Conservation (phyloP, 176 grass and related monocot genomes). For the Tuctoria greenei region DNA sequence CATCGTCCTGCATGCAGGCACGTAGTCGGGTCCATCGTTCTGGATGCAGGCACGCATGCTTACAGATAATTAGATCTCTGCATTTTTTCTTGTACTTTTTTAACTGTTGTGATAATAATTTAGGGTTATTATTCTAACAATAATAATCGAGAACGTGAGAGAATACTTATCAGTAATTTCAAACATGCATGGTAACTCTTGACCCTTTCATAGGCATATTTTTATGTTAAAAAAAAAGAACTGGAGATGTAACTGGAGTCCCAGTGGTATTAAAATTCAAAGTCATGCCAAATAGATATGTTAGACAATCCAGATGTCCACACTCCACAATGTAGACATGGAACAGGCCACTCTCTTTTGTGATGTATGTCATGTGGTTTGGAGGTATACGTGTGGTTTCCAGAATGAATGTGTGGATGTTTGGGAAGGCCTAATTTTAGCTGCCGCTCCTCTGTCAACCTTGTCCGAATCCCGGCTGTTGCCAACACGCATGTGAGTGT, state of each 20-base stretch:
- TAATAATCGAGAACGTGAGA: no score
- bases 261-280: background rate
- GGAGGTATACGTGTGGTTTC: constrained; percentile 24
- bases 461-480: constrained; percentile 20
- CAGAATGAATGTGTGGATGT: constrained; percentile 32
- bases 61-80: no score
- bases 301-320: background rate
- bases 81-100: no score
- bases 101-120: no score
- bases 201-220: background rate
- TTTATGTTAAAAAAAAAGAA: no score
- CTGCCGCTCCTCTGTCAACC: constrained; percentile 18
- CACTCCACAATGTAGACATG: background rate
- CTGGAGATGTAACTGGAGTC: background rate
- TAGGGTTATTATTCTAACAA: no score
- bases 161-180: background rate
- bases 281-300: background rate
- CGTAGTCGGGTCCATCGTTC: no score
- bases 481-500: constrained; percentile 17
- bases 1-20: no score
- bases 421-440: background rate
- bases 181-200: background rate
- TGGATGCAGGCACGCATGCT: no score
- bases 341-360: background rate
- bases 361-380: constrained; percentile 14